Evolutionary conservation across 2,329 filamentous ascomycete genomes (phyloP), one percentile per base, ranked within the genome.

Genomic region (Purpureocillium takamizusanense): DNA sequence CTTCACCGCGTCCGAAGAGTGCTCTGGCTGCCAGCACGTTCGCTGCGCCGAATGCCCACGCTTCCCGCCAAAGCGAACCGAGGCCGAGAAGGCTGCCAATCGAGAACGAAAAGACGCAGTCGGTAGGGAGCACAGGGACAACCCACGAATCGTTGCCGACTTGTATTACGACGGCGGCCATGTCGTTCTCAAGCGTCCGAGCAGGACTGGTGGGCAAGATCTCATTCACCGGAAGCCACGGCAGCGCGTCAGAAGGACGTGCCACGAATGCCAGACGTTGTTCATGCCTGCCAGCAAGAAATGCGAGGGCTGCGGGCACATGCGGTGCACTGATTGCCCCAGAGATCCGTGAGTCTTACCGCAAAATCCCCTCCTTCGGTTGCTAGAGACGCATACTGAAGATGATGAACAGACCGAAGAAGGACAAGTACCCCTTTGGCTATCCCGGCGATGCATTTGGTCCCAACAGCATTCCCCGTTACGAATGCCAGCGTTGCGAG

Each of bases 31-130:
- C 65, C 73, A 83, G 49, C 89, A 95, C 62, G 68, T 69, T 34
- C 78, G 86, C 48, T 95, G 89, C 74, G 83, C 77, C 54, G 79
- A 83, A 53, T 95, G 89, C 58, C 76, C 78, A 21, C 78, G 86
- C 39, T 77, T 83, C 51, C 88, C 88, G 27, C 67, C 74, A 38
- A 79, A 80, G 63, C 78, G 75, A 48, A 71, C 65, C 50, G 72
- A 77, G 47, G 67, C 67, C 44, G 69, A 76, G 52, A 65, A 66
- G 48, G 60, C 70, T 42, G 69, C 69, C 48, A 70, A 67, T 54
- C 69, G 72, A 37, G 67, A 70, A 53, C 65, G 59, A 49, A 67
- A 69, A 46, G 68, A 70, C 14, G 65, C 63, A 17, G 55, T 69
- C 16, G 47, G 69, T 42, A 71, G 78, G 53, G 72, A 72, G 47